phyloP scores from a whole-genome alignment of 768 basidiomycete species.

The Lactarius sp. region DNA sequence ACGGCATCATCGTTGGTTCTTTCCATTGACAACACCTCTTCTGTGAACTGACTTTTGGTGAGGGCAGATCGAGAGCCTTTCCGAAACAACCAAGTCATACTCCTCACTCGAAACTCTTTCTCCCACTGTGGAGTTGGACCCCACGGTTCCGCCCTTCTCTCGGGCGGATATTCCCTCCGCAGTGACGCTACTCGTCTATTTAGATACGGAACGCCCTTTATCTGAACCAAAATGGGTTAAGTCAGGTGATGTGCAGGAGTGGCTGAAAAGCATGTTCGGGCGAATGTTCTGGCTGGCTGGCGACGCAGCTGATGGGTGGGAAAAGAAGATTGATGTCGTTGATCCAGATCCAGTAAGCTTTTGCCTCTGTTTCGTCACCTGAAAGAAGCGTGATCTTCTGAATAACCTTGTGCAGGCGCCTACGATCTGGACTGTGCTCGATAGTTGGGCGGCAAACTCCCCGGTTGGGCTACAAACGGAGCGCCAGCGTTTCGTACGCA shows the following conservation, averaged over 20 bases:
- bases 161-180: constrained; percentile 48
- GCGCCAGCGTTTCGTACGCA: constrained; percentile 83
- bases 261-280: constrained; percentile 85
- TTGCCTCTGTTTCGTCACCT: constrained; percentile 8
- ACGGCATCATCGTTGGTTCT: constrained; percentile 68
- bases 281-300: constrained; percentile 84
- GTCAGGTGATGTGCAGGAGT: constrained; percentile 90
- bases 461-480: constrained; percentile 68
- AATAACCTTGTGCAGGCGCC: constrained; percentile 56
- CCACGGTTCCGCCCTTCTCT: constrained; percentile 70
- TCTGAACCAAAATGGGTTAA: constrained; percentile 98
- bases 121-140: constrained; percentile 45
- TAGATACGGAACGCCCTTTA: constrained; percentile 83
- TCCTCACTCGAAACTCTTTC: constrained; percentile 48
- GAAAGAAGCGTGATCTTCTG: constrained; percentile 7
- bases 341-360: constrained; percentile 89
- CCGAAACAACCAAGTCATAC: constrained; percentile 69
- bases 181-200: constrained; percentile 64
- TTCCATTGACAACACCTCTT: background rate
- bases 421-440: constrained; percentile 86
- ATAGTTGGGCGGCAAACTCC: constrained; percentile 85
- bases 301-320: constrained; percentile 87
- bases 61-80: constrained; percentile 68
- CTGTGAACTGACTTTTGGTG: constrained; percentile 3
- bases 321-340: constrained; percentile 83